Conservation (phyloP, 192 early-diverging fungal genomes). For the Diversispora eburnea region DNA sequence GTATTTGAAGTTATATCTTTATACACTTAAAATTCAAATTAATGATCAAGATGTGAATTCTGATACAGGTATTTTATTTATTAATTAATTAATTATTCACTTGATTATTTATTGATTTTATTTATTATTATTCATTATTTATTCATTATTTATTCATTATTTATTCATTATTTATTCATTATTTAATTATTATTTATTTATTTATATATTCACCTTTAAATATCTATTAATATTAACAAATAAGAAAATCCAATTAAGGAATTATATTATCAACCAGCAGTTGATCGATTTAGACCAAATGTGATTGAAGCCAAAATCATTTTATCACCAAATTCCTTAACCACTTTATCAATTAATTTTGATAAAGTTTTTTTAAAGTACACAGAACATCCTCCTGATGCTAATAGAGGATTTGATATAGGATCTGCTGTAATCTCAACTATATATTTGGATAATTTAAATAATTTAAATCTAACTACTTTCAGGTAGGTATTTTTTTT, state of each 20-base stretch:
- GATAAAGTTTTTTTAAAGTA: conserved; percentile 93
- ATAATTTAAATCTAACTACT: too few relatives aligned
- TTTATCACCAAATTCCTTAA: conserved; percentile 67
- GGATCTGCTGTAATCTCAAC: conserved; percentile 64
- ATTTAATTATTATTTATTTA: background rate
- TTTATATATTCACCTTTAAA: background rate
- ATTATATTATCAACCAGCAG: conserved; percentile 70
- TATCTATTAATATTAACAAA: too few relatives aligned
- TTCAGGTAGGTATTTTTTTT: too few relatives aligned
- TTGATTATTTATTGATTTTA: too few relatives aligned
- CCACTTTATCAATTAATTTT: conserved; percentile 72
- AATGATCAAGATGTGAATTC: conserved; percentile 27
- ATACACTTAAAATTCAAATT: conserved; percentile 69
- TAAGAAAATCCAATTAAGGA: conserved; percentile 48
- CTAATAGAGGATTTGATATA: conserved; percentile 92
- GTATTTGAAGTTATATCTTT: conserved; percentile 87
- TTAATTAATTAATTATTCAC: too few relatives aligned
- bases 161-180: background rate
- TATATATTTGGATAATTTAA: background rate
- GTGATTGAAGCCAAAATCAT: conserved; percentile 68
- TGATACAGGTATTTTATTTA: conserved; percentile 13
- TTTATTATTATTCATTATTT: background rate
- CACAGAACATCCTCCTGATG: conserved; percentile 94
- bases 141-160: background rate
- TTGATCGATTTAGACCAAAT: conserved; percentile 77